Evolutionary conservation across 2,329 filamentous ascomycete species (phyloP).

Genomic region (Emergomyces pasteurianus): DNA sequence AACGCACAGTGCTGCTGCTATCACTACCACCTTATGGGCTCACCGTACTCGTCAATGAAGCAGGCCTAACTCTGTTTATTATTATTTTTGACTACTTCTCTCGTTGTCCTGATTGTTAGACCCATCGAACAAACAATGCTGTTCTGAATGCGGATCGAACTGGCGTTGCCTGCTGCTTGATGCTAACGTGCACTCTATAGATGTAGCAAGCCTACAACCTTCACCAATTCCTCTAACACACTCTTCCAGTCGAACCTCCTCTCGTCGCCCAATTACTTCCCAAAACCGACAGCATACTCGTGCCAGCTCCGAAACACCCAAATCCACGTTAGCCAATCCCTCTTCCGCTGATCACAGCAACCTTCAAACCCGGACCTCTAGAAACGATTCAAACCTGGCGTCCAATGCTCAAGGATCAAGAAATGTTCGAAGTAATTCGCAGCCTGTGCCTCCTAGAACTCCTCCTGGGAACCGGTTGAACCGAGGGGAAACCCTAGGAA

Average conservation of each 20-base stretch:
- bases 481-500: conserved; percentile 12
- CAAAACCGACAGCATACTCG: conserved; percentile 53
- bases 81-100: background rate
- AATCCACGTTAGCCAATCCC: conserved; percentile 31
- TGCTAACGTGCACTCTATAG: background rate
- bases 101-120: background rate
- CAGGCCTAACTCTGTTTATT: conserved; percentile 5
- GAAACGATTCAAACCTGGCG: conserved; percentile 13
- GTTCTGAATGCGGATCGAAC: background rate
- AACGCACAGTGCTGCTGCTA: conserved; percentile 7
- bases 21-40: conserved; percentile 5
- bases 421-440: conserved; percentile 40
- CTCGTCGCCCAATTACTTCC: conserved; percentile 40
- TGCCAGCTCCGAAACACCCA: conserved; percentile 54
- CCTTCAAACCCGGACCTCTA: conserved; percentile 4
- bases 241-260: conserved; percentile 51
- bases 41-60: conserved; percentile 4
- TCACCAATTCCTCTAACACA: conserved; percentile 27
- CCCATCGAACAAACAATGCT: background rate
- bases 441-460: conserved; percentile 37
- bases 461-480: conserved; percentile 28
- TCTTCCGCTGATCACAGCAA: conserved; percentile 5
- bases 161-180: background rate
- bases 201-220: conserved; percentile 5
- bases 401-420: conserved; percentile 31